These are phyloP conservation scores for Lipomyces yamanashiensis DNA, from an alignment of 805 yeast genomes.

Conservation along the genomic window DNA sequence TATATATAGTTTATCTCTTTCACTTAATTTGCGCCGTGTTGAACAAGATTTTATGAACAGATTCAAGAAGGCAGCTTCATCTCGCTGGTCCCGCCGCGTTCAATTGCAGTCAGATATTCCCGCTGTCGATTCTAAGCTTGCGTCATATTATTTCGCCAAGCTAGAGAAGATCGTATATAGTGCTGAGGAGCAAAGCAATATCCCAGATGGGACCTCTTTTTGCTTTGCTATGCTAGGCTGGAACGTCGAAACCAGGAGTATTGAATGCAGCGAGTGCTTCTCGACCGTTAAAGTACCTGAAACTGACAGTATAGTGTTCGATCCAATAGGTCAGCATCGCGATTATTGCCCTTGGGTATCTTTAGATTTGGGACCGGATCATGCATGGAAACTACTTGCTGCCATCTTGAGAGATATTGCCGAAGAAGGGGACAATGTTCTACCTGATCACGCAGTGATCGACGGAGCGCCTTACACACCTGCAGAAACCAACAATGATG, in stretches of 20 bases:
- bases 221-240: not conserved
- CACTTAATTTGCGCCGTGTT: conserved; percentile 6
- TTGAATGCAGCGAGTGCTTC: conserved; percentile 11
- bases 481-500: not conserved
- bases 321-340: conserved; percentile 22
- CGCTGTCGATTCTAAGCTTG: not conserved
- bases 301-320: not conserved
- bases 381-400: conserved; percentile 29
- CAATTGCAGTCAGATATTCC: not conserved
- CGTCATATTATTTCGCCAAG: not conserved
- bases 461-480: not conserved
- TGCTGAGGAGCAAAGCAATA: too few relatives aligned
- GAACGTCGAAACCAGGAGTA: not conserved
- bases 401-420: conserved; percentile 13
- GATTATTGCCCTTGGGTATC: conserved; percentile 38
- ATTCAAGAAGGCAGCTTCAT: not conserved
- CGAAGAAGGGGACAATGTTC: not conserved
- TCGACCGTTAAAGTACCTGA: not conserved
- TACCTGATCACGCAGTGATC: not conserved
- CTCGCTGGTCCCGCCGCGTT: not conserved
- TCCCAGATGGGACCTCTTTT: not conserved
- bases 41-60: conserved; percentile 3
- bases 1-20: conserved; percentile 14
- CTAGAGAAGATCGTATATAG: not conserved
- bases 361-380: conserved; percentile 6